phyloP scores from a whole-genome alignment of 345 rosid genomes.

The Heritiera littoralis region DNA sequence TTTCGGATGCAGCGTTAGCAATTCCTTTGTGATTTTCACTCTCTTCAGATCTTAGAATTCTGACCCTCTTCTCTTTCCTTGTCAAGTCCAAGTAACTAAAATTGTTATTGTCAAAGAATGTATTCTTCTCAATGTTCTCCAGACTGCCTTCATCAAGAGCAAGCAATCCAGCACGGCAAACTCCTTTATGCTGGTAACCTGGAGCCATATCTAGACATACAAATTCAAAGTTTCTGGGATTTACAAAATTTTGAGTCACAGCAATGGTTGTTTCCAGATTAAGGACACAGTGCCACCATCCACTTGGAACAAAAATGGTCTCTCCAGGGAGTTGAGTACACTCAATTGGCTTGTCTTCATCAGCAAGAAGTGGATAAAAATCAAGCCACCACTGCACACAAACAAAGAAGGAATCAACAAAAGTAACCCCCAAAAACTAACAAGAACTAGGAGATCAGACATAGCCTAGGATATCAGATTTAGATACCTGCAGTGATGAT shows the following conservation, averaged over 20 bases:
- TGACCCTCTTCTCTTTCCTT: conserved; percentile 80
- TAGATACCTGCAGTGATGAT: conserved; percentile 82
- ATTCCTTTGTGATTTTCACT: conserved; percentile 35
- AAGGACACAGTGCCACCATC: conserved; percentile 98
- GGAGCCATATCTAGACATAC: conserved; percentile 98
- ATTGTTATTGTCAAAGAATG: conserved; percentile 34
- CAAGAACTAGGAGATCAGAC: conserved; percentile 20
- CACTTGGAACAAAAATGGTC: conserved; percentile 93
- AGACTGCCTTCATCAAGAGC: conserved; percentile 62
- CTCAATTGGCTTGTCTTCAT: conserved; percentile 89
- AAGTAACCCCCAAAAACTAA: conserved; percentile 8
- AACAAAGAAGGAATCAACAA: conserved; percentile 18
- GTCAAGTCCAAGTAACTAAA: conserved; percentile 57
- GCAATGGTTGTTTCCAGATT: conserved; percentile 90
- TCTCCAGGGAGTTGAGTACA: conserved; percentile 91
- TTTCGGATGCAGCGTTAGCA: conserved; percentile 35
- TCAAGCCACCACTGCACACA: conserved; percentile 91
- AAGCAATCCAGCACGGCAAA: conserved; percentile 89
- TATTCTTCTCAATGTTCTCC: conserved; percentile 37
- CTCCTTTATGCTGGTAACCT: conserved; percentile 92
- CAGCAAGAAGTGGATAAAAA: conserved; percentile 88
- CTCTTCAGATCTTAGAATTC: conserved; percentile 40
- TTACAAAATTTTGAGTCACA: conserved; percentile 90
- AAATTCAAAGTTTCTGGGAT: conserved; percentile 75
- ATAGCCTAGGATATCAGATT: conserved; percentile 21